phyloP scores from a whole-genome alignment of 2,329 filamentous ascomycete species.

The Venturia oleaginea region DNA sequence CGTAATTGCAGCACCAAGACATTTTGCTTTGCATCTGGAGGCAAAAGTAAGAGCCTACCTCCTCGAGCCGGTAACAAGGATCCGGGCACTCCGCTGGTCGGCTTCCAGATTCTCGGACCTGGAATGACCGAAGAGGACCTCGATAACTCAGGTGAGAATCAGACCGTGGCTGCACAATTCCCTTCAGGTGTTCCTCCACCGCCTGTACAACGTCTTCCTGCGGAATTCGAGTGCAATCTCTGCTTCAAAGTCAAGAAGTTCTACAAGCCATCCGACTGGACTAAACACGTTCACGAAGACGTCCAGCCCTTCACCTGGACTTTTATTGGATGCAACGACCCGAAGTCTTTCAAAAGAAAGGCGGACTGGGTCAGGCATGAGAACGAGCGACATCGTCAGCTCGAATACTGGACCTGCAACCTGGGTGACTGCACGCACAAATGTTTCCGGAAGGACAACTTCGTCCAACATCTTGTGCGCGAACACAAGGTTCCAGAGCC shows the following conservation, averaged over 20 bases:
- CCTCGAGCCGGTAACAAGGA: constrained; percentile 51
- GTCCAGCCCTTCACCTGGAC: constrained; percentile 91
- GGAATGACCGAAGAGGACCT: constrained; percentile 54
- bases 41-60: constrained; percentile 54
- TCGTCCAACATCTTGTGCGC: constrained; percentile 82
- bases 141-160: constrained; percentile 57
- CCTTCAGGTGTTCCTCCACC: constrained; percentile 74
- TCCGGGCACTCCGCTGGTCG: constrained; percentile 45
- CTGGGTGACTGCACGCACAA: constrained; percentile 70
- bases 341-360: constrained; percentile 90
- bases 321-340: constrained; percentile 70
- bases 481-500: constrained; percentile 84
- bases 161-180: constrained; percentile 64
- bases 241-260: constrained; percentile 82
- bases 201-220: constrained; percentile 65
- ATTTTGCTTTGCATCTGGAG: constrained; percentile 59
- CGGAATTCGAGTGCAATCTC: constrained; percentile 81
- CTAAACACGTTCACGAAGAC: constrained; percentile 91
- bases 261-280: constrained; percentile 90
- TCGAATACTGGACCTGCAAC: constrained; percentile 86
- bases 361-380: constrained; percentile 94
- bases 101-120: constrained; percentile 47
- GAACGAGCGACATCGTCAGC: constrained; percentile 79
- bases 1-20: constrained; percentile 51
- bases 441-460: constrained; percentile 86